phyloP scores from a whole-genome alignment of 2,329 filamentous ascomycete species.

The Cladosporium sp. region DNA sequence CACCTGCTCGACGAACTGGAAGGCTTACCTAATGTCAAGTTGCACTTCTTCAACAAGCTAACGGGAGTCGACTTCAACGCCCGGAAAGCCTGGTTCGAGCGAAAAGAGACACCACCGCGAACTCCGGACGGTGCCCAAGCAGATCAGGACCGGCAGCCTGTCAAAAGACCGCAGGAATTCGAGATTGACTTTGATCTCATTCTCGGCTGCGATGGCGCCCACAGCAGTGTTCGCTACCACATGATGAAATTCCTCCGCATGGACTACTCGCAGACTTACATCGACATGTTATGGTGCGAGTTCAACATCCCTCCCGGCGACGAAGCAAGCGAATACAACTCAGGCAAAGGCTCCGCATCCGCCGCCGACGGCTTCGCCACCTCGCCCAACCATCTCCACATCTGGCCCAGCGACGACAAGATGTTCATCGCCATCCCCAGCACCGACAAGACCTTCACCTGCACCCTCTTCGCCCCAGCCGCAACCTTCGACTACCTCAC shows the following conservation, averaged over 20 bases:
- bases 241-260: slow-evolving; percentile 93
- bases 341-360: slow-evolving; percentile 29
- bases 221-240: slow-evolving; percentile 87
- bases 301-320: slow-evolving; percentile 70
- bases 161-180: slow-evolving; percentile 57
- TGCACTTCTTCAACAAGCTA: slow-evolving; percentile 93
- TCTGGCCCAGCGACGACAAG: slow-evolving; percentile 75
- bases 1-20: slow-evolving; percentile 81
- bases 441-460: slow-evolving; percentile 90
- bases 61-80: slow-evolving; percentile 81
- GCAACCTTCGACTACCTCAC: slow-evolving; percentile 64
- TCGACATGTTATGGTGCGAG: slow-evolving; percentile 96
- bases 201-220: slow-evolving; percentile 91
- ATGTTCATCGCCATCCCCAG: slow-evolving; percentile 98
- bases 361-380: slow-evolving; percentile 65
- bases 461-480: slow-evolving; percentile 85
- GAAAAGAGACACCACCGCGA: slow-evolving; percentile 27
- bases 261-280: slow-evolving; percentile 91
- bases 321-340: slow-evolving; percentile 15
- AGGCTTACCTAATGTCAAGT: slow-evolving; percentile 79
- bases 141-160: slow-evolving; percentile 37
- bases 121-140: slow-evolving; percentile 38
- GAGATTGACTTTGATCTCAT: slow-evolving; percentile 88
- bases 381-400: slow-evolving; percentile 90
- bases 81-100: slow-evolving; percentile 85